Evolutionary conservation across 2,329 filamentous ascomycete species (phyloP).

Genomic region (Apiospora pterosperma): DNA sequence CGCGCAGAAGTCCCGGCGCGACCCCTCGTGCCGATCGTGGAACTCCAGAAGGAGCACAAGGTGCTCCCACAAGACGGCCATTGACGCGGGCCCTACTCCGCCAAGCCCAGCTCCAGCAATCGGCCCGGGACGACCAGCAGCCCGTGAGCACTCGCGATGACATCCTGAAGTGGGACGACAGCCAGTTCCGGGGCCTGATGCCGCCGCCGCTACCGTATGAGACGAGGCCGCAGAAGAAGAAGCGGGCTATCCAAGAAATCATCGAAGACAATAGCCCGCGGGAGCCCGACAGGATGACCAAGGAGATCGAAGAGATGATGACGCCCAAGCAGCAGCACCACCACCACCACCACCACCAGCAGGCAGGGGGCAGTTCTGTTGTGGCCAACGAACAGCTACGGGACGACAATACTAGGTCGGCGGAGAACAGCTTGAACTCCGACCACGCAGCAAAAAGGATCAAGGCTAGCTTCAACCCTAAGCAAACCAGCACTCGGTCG

Average conservation of each 20-base stretch:
- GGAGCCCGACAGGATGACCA: conserved; percentile 24
- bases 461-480: too few relatives aligned
- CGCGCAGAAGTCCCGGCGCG: background rate
- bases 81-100: conserved; percentile 7
- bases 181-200: conserved; percentile 16
- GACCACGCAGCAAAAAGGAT: background rate
- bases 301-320: conserved; percentile 23
- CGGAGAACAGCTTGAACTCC: background rate
- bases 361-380: background rate
- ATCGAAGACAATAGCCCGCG: conserved; percentile 19
- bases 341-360: background rate
- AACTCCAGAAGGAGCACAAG: background rate
- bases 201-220: conserved; percentile 14
- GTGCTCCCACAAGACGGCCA: conserved; percentile 1
- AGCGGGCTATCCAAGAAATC: conserved; percentile 17
- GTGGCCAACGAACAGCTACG: background rate
- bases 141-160: conserved; percentile 1
- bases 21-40: background rate
- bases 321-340: background rate
- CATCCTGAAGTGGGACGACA: conserved; percentile 10
- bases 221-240: conserved; percentile 19
- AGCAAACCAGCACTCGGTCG: too few relatives aligned
- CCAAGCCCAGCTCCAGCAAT: conserved; percentile 9
- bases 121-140: background rate
- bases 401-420: background rate